Evolutionary conservation across 2,329 filamentous ascomycete species (phyloP), one percentile per base, ranked within the genome.

Genomic region (Phialophora chinensis): DNA sequence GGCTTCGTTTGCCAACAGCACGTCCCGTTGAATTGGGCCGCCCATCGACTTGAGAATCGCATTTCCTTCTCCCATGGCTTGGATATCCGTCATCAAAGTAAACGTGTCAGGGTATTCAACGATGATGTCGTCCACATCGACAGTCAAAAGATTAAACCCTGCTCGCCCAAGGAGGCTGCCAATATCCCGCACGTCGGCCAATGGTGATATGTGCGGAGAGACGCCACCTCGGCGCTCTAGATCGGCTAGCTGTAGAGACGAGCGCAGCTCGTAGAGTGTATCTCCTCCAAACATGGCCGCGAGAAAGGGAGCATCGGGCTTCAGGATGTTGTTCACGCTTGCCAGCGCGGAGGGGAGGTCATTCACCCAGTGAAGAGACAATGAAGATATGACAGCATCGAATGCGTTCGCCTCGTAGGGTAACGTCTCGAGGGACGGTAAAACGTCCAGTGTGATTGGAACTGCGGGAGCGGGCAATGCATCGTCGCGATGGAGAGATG

Each of bases 261-360:
- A 96, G 38, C 95, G 91, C 62, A 99, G 85, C 82, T 99, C 95
- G 76, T 90, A 99, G 0, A 99, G 84, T 7, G 91, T 94, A 78
- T 99, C 95, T 0, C 95, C 95, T 63, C 95, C 95, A 67, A 97
- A 89, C 93, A 99, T 99, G 71, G 94, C 94, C 14, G 91, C 94
- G 55, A 99, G 89, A 75, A 99, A 97, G 1, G 96, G 93, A 64
- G 87, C 86, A 77, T 99, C 95, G 0, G 94, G 93, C 79, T 96
- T 96, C 29, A 99, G 85, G 38, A 96, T 83, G 71, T 87, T 86
- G 82, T 97, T 96, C 76, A 97, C 90, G 75, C 96, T 92, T 1
- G 88, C 84, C 1, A 99, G 85, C 11, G 96, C 83, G 0, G 90
- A 91, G 0, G 95, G 95, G 4, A 99, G 86, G 77, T 99, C 92